Base-by-base conservation (phyloP, 2,329 filamentous ascomycete species). In the Cytospora piceicola region DNA sequence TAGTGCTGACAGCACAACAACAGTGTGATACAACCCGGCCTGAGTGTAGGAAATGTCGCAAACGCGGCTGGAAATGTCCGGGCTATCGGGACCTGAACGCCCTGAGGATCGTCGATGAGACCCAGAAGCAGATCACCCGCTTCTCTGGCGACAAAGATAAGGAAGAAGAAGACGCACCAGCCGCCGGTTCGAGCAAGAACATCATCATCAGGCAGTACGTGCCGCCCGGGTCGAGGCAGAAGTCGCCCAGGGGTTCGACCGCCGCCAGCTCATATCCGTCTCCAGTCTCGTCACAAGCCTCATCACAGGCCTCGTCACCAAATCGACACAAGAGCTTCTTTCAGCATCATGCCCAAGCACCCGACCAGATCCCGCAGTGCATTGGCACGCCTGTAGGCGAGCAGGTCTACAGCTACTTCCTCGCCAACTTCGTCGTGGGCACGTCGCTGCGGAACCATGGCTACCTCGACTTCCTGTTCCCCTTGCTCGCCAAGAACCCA, bases 51-150 rank as follows among this genome's bases (percentile, higher is more conserved):
- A 68, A 68, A 62, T 68, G 67, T 17, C 46, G 67, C 29, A 68
- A 68, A 32, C 58, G 67, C 24, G 67, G 67, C 39, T 67, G 64
- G 64, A 64, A 67, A n/a, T 68, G 67, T 7, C 67, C 67, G 6
- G 67, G 67, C 49, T 68, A 68, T 29, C 64, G 67, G 24, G 67
- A 68, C 20, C 67, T 67, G 34, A 68, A 66, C 36, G 67, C 67
- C 34, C 39, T 68, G 27, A 59, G 67, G 54, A 68, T 68, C n/a
- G 67, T 68, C 15, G 67, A 68, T 52, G 64, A 68, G 64, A 68
- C 67, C 6, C 64, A 68, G 36, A 68, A 68, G 54, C 64, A 67
- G 27, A 64, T 64, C 53, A 64, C 67, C 1, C 67, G 67, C 46
- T 68, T 68, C 58, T 66, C 67, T 7, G 67, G 58, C 29, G 64